Evolutionary conservation across 75 land plant genomes (phyloP), one percentile per base, ranked within the genome.

Genomic region (Larix kaempferi): DNA sequence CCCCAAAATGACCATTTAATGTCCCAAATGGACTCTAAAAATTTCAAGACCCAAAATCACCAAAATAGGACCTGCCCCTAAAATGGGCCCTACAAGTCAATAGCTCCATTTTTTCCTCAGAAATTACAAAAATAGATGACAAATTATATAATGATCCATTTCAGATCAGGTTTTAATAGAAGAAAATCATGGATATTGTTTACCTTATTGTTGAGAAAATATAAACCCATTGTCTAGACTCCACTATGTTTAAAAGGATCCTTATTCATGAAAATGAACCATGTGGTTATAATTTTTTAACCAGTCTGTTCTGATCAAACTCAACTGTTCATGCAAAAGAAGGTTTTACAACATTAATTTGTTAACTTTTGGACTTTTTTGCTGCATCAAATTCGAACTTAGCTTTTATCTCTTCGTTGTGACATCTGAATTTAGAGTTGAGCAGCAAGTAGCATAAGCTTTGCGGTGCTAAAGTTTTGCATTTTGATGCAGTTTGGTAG

Each of bases 401-500:
- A 71, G 78, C 67, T 37, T 1, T 16, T 76, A 7, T 76, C 22
- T 22, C 49, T 58, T 76, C 12, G 56, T 69, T 41, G 52, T 41
- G 73, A 69, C 21, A 21, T 69, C 23, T 39, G 11, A 10, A 69
- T n/a, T 37, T 41, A 19, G 23, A 41, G 52, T n/a, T 69, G 23
- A 16, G 33, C 33, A 29, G 33, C 33, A 1, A 29, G 33, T 0
- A 29, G 33, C 33, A 29, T 29, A 1, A 29, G 8, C 60, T 16
- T 26, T 7, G 21, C 26, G 21, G 67, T 22, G 17, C 60, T 74
- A 19, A 74, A 4, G 6, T 12, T 16, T 74, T 16, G 17, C 14
- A 37, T 59, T 25, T 63, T 77, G 13, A 10, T 85, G 72, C 90
- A 94, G 99, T 96, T 96, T 88, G 99, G 99, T 52, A 92, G 98